These are phyloP conservation scores for Mallotus nudiflorus DNA, from an alignment of 345 rosid genomes.

Conservation along the genomic window DNA sequence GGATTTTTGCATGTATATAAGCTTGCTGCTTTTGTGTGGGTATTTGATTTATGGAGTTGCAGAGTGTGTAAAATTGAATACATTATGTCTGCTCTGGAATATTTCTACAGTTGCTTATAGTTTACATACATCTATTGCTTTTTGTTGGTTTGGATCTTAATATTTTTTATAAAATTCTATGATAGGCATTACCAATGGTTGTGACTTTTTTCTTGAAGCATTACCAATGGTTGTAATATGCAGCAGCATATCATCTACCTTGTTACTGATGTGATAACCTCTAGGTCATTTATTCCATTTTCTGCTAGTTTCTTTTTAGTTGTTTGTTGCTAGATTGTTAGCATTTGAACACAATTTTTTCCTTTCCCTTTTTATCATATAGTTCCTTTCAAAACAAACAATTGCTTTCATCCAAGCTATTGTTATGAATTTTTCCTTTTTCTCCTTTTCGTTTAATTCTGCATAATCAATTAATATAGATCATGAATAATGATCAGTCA, in stretches of 20 bases:
- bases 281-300: not conserved
- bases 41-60: too few relatives aligned
- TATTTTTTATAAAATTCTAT: too few relatives aligned
- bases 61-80: too few relatives aligned
- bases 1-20: too few relatives aligned
- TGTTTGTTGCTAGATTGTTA: not conserved
- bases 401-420: not conserved
- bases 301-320: not conserved
- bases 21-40: too few relatives aligned
- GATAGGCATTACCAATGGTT: too few relatives aligned
- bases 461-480: not conserved
- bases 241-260: not conserved
- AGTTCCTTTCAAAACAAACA: not conserved
- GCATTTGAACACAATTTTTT: not conserved
- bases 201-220: constrained; percentile 3
- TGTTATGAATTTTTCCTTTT: not conserved
- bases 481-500: not conserved
- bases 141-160: too few relatives aligned
- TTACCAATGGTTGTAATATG: too few relatives aligned
- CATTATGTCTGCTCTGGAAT: too few relatives aligned
- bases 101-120: too few relatives aligned
- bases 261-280: not conserved
- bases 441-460: not conserved
- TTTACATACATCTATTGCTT: too few relatives aligned
- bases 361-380: not conserved